Conservation (phyloP, 2,329 filamentous ascomycete species). For the Polychaeton citri region DNA sequence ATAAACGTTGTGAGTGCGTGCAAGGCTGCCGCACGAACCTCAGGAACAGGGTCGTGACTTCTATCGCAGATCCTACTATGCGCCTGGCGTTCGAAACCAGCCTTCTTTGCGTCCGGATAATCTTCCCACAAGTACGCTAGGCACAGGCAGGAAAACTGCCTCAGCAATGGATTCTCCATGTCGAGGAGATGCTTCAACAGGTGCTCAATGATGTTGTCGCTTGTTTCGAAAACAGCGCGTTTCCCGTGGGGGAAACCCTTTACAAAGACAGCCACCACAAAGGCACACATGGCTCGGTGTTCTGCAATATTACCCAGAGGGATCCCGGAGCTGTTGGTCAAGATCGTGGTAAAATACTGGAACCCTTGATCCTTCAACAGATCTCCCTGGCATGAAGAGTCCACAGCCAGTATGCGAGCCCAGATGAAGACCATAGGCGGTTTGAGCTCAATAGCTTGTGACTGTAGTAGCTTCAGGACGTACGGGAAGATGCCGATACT, state of each 20-base stretch:
- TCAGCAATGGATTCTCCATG: slow-evolving; percentile 71
- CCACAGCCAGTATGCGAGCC: slow-evolving; percentile 89
- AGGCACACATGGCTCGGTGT: slow-evolving; percentile 97
- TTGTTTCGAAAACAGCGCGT: slow-evolving; percentile 75
- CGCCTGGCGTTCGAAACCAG: slow-evolving; percentile 79
- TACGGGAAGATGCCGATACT: slow-evolving; percentile 99
- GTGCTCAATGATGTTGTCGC: slow-evolving; percentile 77
- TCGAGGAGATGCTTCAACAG: slow-evolving; percentile 76
- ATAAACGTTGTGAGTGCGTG: slow-evolving; percentile 90
- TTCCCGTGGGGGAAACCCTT: slow-evolving; percentile 88
- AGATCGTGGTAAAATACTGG: slow-evolving; percentile 87
- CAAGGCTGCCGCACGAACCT: slow-evolving; percentile 85
- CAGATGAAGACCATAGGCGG: slow-evolving; percentile 99
- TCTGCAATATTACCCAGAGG: slow-evolving; percentile 81
- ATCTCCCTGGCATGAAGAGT: slow-evolving; percentile 85
- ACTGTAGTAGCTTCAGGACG: slow-evolving; percentile 92
- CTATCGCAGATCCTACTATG: slow-evolving; percentile 69
- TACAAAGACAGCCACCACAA: slow-evolving; percentile 94
- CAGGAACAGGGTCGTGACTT: slow-evolving; percentile 73
- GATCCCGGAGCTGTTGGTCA: slow-evolving; percentile 59
- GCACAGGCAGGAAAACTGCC: slow-evolving; percentile 93
- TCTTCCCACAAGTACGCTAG: slow-evolving; percentile 91
- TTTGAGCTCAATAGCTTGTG: slow-evolving; percentile 84
- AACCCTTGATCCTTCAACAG: slow-evolving; percentile 95
- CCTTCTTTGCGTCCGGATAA: slow-evolving; percentile 86